A percentile compares a stretch with the other conserved stretches of the same genome.
These are phyloP conservation scores for Serendipita sp. DNA, from an alignment of 768 basidiomycete genomes.

Conservation along the genomic window DNA sequence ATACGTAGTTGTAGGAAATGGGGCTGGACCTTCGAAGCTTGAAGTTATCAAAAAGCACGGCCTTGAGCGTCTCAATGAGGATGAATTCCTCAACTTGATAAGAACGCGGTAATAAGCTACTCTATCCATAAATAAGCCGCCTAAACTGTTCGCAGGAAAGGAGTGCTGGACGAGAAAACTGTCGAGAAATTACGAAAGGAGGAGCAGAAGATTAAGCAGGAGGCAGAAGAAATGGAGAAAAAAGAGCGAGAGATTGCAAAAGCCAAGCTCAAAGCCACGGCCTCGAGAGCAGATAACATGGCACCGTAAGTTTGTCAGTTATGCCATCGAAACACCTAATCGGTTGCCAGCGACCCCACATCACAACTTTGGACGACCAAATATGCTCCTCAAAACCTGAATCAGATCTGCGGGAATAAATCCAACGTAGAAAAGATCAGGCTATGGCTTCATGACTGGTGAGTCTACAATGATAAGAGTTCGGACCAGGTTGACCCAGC, in stretches of 20 bases:
- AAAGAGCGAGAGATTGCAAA: conserved; percentile 41
- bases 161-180: conserved; percentile 56
- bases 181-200: conserved; percentile 72
- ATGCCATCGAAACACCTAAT: conserved; percentile 19
- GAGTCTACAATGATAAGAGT: conserved; percentile 14
- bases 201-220: conserved; percentile 51
- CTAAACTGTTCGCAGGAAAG: conserved; percentile 16
- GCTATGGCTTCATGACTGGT: conserved; percentile 83
- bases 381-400: conserved; percentile 77
- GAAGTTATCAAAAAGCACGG: conserved; percentile 68
- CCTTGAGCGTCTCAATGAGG: conserved; percentile 65
- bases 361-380: conserved; percentile 85
- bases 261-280: conserved; percentile 16
- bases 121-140: background rate
- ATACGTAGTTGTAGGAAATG: conserved; percentile 75
- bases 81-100: conserved; percentile 74
- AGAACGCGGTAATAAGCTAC: conserved; percentile 45
- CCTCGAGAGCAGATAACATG: conserved; percentile 15
- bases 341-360: conserved; percentile 28
- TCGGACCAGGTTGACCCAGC: background rate
- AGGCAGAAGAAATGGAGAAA: conserved; percentile 64
- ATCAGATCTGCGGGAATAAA: conserved; percentile 95
- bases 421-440: conserved; percentile 75
- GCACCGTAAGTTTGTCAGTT: conserved; percentile 8
- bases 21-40: conserved; percentile 83